Base-by-base conservation (phyloP, 805 yeast species). In the Yarrowia yakushimensis region DNA sequence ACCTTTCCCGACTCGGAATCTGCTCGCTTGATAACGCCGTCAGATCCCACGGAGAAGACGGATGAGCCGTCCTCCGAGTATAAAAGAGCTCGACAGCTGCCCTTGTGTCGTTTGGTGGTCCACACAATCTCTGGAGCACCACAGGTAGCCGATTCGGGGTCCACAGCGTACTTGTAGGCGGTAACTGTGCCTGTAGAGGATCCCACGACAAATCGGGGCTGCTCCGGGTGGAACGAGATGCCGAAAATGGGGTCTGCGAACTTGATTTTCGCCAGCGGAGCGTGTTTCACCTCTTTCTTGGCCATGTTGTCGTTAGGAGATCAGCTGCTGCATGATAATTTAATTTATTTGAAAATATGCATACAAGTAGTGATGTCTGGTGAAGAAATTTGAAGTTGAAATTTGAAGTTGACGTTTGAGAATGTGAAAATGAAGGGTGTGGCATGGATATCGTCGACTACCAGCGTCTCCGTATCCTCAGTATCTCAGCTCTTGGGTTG, bases 101-200 rank as follows among this genome's bases (percentile, higher is more conserved):
- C 92, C 72, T 90, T 91, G 71, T 93, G 98, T 71, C 98, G 81
- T 69, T 83, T 88, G 0, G 97, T 92, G 62, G 86, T 82, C 99
- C 99, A 93, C 18, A 77, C 67, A 0, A 39, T 31, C 30, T 55
- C 66, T 8, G 63, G 57, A 60, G 18, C 8, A 67, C 66, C 18
- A 42, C 64, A 52, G 2, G 62, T 62, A 7, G 60, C 55, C 27
- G 61, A 81, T 23, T 86, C 74, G 37, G 68, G 67, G 0, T 76
- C 80, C 0, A 79, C 78, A 63, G 85, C 81, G 67, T 91, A 92
- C 41, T 76, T 73, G 59, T 83, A 77, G 63, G 90, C 79, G 65
- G 78, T 81, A 0, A 91, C 81, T 68, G 85, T 85, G 1, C 98
- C 98, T 1, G 90, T 83, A 0, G 90, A 94, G n/a, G 88, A 76